A percentile compares a stretch with the other conserved stretches of the same genome.
Evolutionary conservation across 2,329 filamentous ascomycete genomes (phyloP).

Genomic region (Macrophomina phaseolina): DNA sequence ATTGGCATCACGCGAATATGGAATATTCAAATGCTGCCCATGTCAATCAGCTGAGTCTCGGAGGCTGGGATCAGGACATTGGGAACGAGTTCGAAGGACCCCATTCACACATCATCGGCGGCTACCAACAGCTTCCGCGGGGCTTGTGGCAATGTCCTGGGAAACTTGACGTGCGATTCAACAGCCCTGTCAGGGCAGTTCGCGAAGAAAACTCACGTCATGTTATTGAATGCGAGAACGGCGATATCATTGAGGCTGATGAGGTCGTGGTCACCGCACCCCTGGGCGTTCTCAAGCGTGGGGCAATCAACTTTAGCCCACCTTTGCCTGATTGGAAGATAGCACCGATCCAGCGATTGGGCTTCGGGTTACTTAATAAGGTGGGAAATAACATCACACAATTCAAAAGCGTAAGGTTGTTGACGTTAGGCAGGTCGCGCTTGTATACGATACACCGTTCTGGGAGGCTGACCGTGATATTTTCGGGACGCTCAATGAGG

Average conservation of each 20-base stretch:
- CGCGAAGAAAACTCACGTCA: constrained; percentile 60
- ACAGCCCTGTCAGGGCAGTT: constrained; percentile 74
- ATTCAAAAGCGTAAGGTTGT: neutral
- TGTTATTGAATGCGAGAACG: constrained; percentile 74
- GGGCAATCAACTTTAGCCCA: constrained; percentile 82
- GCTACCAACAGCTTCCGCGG: constrained; percentile 91
- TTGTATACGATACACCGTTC: constrained; percentile 88
- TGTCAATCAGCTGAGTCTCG: constrained; percentile 83
- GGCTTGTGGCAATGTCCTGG: constrained; percentile 80
- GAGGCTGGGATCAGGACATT: constrained; percentile 95
- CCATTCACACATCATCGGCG: constrained; percentile 91
- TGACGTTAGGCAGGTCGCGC: constrained; percentile 62
- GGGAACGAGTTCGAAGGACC: constrained; percentile 97
- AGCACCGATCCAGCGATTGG: constrained; percentile 79
- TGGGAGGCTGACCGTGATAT: constrained; percentile 92
- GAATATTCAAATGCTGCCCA: constrained; percentile 97
- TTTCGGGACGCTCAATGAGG: constrained; percentile 85
- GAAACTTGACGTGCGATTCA: constrained; percentile 77
- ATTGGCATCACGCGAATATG: constrained; percentile 98
- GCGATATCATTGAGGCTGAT: constrained; percentile 79
- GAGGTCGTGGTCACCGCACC: constrained; percentile 89
- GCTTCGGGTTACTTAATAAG: constrained; percentile 95
- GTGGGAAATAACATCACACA: constrained; percentile 41
- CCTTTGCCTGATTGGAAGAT: constrained; percentile 86
- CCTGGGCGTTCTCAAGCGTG: constrained; percentile 88